Base-by-base conservation (phyloP, 441 rosid genomes). In the Corymbia calophylla region DNA sequence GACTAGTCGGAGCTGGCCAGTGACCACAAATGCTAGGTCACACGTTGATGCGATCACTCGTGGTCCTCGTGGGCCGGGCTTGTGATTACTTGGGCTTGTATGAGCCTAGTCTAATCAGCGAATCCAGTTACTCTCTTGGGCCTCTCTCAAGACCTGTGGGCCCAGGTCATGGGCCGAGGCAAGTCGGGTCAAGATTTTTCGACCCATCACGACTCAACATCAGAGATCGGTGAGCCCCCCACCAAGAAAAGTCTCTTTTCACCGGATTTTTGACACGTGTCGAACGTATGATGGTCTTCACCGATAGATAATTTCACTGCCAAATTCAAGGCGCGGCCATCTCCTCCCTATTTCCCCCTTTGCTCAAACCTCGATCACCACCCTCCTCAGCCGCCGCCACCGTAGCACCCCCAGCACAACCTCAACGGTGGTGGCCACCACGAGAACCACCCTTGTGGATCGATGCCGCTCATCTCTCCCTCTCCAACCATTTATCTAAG, bases 371-470 rank as follows among this genome's bases (percentile, higher is more conserved):
- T 62, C 0, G 9, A 62, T 17, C 68, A 0, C 68, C 68, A 6
- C 62, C 62, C 13, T 7, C 55, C 55, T 16, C 7, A 53, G 55
- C 55, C 55, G 18, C 35, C 55, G 18, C 35, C 32, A 27, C 68
- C 32, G 32, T 29, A 29, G 39, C 73, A 8, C 39, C 73, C 19
- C 77, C 21, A 4, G 44, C 25, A 2, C 47, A 32, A 32, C 11
- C 25, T 32, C 25, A 58, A 17, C 7, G 14, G 44, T 9, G 80
- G 80, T 1, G 14, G 32, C 44, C 80, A 32, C 47, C 4, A 4
- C 1, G 0, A 32, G 25, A 25, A 18, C 80, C 14, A 12, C 47
- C 23, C 25, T 2, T 1, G 44, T 1, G 44, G 47, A 9, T 32
- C 23, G 7, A 18, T 32, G 25, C 47, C 14, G 14, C 19, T 21